phyloP scores from a whole-genome alignment of 768 basidiomycete genomes.

The Auricularia sp. region DNA sequence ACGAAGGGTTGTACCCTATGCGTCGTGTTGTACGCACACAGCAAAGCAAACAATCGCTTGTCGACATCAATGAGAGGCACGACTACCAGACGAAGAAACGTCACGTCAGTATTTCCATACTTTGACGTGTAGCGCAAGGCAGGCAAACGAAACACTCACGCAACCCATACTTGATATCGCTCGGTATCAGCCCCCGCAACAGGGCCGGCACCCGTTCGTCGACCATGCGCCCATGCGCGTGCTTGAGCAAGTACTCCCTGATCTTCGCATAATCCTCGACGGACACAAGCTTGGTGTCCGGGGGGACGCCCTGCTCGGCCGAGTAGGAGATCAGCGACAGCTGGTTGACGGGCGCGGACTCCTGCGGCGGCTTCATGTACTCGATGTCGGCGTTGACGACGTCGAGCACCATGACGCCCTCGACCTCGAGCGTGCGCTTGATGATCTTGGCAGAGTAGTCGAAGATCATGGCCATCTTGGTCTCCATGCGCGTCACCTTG shows the following conservation, averaged over 20 bases:
- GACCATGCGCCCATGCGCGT: conserved; percentile 79
- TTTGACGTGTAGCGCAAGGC: background rate
- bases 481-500: conserved; percentile 18
- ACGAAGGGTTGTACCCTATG: conserved; percentile 76
- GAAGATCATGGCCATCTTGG: conserved; percentile 81
- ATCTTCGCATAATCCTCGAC: conserved; percentile 67
- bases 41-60: conserved; percentile 80
- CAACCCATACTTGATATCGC: conserved; percentile 76
- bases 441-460: conserved; percentile 85
- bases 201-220: conserved; percentile 80
- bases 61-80: conserved; percentile 92
- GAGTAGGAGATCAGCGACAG: conserved; percentile 64
- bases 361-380: conserved; percentile 27
- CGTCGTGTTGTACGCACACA: conserved; percentile 85
- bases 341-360: conserved; percentile 54
- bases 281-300: conserved; percentile 46
- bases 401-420: conserved; percentile 87
- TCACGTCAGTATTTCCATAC: conserved; percentile 1
- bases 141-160: conserved; percentile 40
- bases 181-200: conserved; percentile 72
- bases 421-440: conserved; percentile 81
- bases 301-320: conserved; percentile 39
- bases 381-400: conserved; percentile 78
- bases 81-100: conserved; percentile 30
- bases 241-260: conserved; percentile 64